Percentiles rank a stretch among this genome's conserved stretches.
Conservation (phyloP, 441 rosid genomes). For the Erodium moschatum region DNA sequence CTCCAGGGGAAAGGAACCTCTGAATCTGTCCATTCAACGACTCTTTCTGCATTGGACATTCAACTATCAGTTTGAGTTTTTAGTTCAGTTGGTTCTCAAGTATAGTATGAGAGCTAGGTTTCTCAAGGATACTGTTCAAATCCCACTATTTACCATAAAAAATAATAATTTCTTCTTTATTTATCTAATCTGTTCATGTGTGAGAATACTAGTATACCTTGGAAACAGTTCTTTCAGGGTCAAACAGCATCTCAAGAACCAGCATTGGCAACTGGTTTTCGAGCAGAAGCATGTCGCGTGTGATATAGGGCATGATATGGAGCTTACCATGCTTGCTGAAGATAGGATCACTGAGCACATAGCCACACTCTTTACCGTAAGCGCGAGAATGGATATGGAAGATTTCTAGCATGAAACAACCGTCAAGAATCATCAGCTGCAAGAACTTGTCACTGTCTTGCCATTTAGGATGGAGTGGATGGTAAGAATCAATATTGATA, state of each 20-base stretch:
- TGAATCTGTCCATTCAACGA: conserved; percentile 27
- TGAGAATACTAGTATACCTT: too few species aligned
- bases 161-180: too few species aligned
- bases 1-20: conserved; percentile 28
- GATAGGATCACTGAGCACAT: conserved; percentile 33
- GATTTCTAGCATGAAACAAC: conserved; percentile 49
- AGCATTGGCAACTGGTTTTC: conserved; percentile 45
- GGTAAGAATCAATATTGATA: too few species aligned
- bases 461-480: conserved; percentile 25
- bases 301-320: conserved; percentile 22
- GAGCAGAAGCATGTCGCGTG: conserved; percentile 40
- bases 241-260: conserved; percentile 24
- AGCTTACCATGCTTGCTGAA: conserved; percentile 41
- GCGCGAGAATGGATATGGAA: conserved; percentile 17
- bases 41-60: conserved; percentile 37
- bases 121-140: too few species aligned
- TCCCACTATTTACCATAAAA: too few species aligned
- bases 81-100: too few species aligned
- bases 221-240: conserved; percentile 20
- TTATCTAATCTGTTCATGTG: too few species aligned
- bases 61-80: too few species aligned
- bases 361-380: conserved; percentile 12
- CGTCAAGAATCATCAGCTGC: conserved; percentile 40
- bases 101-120: too few species aligned
- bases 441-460: conserved; percentile 18